Base-by-base conservation (phyloP, 1,139 yeast genomes). In the Taphrina wiesneri region DNA sequence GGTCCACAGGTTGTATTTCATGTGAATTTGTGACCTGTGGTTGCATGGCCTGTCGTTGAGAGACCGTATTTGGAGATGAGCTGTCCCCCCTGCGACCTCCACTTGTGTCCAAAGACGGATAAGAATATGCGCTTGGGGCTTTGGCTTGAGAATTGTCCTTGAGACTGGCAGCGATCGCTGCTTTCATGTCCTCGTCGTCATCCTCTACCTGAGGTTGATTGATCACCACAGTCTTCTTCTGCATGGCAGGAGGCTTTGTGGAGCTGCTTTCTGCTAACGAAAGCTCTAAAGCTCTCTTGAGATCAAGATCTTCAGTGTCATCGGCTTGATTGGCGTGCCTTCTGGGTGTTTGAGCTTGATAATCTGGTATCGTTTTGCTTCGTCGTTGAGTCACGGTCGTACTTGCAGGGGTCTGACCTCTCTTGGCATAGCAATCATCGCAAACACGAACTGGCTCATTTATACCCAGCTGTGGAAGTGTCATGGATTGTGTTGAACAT, bases 91-190 rank as follows among this genome's bases (percentile, higher is more conserved):
- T 15, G 13, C 54, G 36, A 2, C 36, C 21, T 6, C 6, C 32
- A 17, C 21, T 47, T 26, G 17, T 39, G 47, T n/a, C 30, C 28
- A 60, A 46, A 13, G 30, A n/a, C 4, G 64, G 64, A 41, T 49
- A 51, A 5, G 39, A 26, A 23, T 60, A 60, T 21, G 45, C 5
- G 49, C 32, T 52, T 6, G 15, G 36, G 5, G 39, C 25, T 36
- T 21, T 25, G 17, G 19, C 52, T 9, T 36, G 53, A 69, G 56
- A 75, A 74, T 72, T 45, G 69, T 90, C 97, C 67, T 82, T 81
- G 70, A 93, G 80, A 76, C 96, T 89, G 0, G 96, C 97, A n/a
- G 89, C 96, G 69, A 93, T 91, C 0, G 98, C 99, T 0, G 95
- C 96, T 74, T 86, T 88, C 86, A 93, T 83, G 52, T 90, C 97